These are phyloP conservation scores for Lipomyces anomalus DNA, from an alignment of 805 yeast species.

Conservation along the genomic window DNA sequence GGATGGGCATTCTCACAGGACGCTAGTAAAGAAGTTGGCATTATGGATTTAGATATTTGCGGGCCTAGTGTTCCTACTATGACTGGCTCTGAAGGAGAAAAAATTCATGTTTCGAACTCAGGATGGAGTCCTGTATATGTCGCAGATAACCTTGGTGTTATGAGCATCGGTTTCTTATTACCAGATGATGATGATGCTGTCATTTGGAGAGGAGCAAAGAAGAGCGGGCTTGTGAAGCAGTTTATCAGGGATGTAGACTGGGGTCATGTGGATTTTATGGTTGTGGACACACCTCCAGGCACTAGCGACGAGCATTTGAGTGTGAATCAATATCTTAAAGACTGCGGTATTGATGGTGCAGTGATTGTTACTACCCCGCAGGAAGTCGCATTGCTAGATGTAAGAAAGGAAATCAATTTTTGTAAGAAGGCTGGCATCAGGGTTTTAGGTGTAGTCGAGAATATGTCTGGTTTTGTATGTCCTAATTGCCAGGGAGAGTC, in stretches of 20 bases:
- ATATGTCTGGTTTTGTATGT: constrained; percentile 98
- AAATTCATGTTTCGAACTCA: constrained; percentile 77
- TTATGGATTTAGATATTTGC: constrained; percentile 95
- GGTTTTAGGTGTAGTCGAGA: constrained; percentile 86
- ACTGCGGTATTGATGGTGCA: constrained; percentile 92
- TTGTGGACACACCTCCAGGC: constrained; percentile 98
- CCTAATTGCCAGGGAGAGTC: constrained; percentile 90
- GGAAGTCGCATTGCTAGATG: constrained; percentile 92
- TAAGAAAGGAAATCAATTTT: constrained; percentile 90
- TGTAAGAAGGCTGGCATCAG: constrained; percentile 85
- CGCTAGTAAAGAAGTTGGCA: constrained; percentile 79
- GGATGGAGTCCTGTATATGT: constrained; percentile 98
- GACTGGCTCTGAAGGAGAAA: constrained; percentile 86
- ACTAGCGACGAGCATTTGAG: constrained; percentile 96
- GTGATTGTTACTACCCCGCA: constrained; percentile 94
- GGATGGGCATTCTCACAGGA: constrained; percentile 86
- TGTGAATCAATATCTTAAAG: constrained; percentile 80
- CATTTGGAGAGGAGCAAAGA: constrained; percentile 97
- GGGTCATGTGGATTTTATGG: constrained; percentile 75
- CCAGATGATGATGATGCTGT: constrained; percentile 91
- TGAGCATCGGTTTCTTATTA: constrained; percentile 92
- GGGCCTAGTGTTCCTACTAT: constrained; percentile 95
- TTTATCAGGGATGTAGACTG: constrained; percentile 92
- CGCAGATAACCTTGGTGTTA: constrained; percentile 87
- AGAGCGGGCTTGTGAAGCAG: constrained; percentile 86